Percentiles rank a stretch among this genome's conserved stretches.
Evolutionary conservation across 495 filamentous ascomycete species (phyloP).

Genomic region (Penicillium samsonianum): DNA sequence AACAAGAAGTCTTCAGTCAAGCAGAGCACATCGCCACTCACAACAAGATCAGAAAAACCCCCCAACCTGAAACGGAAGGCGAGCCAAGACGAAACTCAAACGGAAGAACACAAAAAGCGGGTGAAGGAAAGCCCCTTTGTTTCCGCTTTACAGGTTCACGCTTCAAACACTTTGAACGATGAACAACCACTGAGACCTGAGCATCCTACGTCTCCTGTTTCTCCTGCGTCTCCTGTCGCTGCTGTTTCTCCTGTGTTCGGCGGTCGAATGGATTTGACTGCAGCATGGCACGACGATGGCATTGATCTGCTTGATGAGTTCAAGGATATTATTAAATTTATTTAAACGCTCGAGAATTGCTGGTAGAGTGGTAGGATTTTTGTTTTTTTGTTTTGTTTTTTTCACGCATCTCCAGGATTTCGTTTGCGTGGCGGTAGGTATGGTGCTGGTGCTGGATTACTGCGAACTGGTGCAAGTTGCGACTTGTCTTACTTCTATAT

Average conservation of each 20-base stretch:
- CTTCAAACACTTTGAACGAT: neutral
- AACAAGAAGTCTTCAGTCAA: neutral
- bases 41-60: neutral
- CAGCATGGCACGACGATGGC: neutral
- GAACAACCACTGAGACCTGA: neutral
- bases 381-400: too few relatives aligned
- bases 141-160: neutral
- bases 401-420: neutral
- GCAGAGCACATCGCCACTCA: neutral
- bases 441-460: neutral
- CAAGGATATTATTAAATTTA: conserved; percentile 41
- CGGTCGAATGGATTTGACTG: neutral
- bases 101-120: neutral
- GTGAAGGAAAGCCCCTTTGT: neutral
- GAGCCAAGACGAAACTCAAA: neutral
- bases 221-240: neutral
- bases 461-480: neutral
- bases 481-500: conserved; percentile 2
- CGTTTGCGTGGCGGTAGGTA: neutral
- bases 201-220: neutral
- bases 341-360: neutral
- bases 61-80: conserved; percentile 12
- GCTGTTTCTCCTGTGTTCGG: neutral
- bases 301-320: conserved; percentile 37
- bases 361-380: neutral